phyloP scores from a whole-genome alignment of 73 alveolate genomes.

The Symbiodinium pilosum region DNA sequence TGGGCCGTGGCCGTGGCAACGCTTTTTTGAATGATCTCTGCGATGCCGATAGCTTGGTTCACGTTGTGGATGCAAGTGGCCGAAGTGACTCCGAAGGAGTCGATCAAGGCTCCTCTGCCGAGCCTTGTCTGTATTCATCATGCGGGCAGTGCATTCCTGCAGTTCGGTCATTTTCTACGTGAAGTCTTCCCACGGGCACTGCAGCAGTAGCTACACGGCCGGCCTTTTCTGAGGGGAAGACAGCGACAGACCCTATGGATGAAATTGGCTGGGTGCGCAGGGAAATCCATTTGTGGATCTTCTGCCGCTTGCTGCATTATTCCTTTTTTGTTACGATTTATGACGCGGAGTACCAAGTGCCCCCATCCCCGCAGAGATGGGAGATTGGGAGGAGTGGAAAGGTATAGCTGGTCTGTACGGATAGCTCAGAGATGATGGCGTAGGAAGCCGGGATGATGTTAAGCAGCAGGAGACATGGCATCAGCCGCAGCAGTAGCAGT shows the following conservation, averaged over 20 bases:
- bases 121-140: not conserved
- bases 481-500: no score
- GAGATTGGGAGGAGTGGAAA: no score
- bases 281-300: constrained; percentile 93
- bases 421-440: no score
- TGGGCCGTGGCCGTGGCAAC: constrained; percentile 93
- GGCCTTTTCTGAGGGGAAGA: constrained; percentile 26
- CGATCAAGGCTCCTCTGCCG: constrained; percentile 29
- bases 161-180: no score
- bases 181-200: not conserved
- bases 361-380: no score
- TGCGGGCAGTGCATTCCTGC: no score
- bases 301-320: constrained; percentile 17
- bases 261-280: constrained; percentile 91
- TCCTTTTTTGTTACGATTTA: no score
- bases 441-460: no score
- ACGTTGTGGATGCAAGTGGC: constrained; percentile 94
- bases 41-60: constrained; percentile 82
- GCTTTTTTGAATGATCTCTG: constrained; percentile 79
- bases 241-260: constrained; percentile 48
- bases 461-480: no score
- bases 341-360: no score
- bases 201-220: no score
- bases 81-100: constrained; percentile 88
- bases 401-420: no score